Base-by-base conservation (phyloP, 2,329 filamentous ascomycete genomes). In the Erysiphe pulchra region DNA sequence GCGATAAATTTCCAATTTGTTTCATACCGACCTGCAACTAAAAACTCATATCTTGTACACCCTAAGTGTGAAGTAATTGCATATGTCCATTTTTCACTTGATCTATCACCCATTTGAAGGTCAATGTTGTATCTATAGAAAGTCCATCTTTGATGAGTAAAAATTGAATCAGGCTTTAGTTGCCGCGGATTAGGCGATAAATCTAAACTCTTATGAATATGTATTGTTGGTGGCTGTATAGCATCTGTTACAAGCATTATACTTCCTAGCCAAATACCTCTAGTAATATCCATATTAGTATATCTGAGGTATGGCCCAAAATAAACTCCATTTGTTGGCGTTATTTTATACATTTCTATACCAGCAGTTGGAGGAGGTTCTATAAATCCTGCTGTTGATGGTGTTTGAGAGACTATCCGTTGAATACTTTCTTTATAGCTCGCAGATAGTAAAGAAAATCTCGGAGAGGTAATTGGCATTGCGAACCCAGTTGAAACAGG, bases 11-110 rank as follows among this genome's bases (percentile, higher is more conserved):
- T 78, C 90, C 90, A 98, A 56, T 79, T 86, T 0, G 77, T 83
- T 63, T 98, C 90, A 52, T 84, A 68, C 48, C 83, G 78, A 7
- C 87, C 87, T 17, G 90, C 90, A 16, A 98, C 82, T 17, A 94
- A 70, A 60, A 98, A 98, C 57, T 98, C 90, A 60, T 95, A 98
- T 24, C 90, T 74, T n/a, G 90, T 95, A 63, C 90, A 98, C 32
- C 90, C 90, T 17, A 95, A 68, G 56, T 95, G 86, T 1, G 90
- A 95, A 0, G 90, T 98, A 45, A 98, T 86, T 1, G 90, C 90
- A 57, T 98, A 98, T 0, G 90, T 98, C 90, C 90, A 98, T 57
- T 90, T 80, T 51, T 77, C 73, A 0, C 84, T 80, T 30, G 74
- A 71, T 24, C 68, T 70, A 14, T 95, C 86, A 32, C 80, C 77